Evolutionary conservation across 164 flowering plant species (phyloP).

Genomic region (Malania oleifera): DNA sequence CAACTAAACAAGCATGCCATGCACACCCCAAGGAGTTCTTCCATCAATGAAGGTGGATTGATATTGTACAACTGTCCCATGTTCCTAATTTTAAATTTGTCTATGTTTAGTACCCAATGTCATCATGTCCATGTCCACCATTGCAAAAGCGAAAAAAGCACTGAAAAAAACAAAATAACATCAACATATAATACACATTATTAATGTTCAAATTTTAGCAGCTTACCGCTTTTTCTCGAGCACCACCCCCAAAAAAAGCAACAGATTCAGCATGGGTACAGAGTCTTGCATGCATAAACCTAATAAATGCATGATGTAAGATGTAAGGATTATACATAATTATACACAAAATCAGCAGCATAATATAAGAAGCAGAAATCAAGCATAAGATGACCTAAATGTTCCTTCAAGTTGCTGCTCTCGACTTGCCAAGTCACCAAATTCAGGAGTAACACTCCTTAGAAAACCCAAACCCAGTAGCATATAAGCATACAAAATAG

Average conservation of each 20-base stretch:
- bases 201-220: constrained; percentile 10
- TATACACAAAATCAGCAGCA: background rate
- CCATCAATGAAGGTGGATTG: too few relatives aligned
- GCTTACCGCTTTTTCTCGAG: constrained; percentile 87
- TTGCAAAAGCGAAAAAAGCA: background rate
- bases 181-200: constrained; percentile 3
- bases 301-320: constrained; percentile 17
- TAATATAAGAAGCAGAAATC: constrained; percentile 9
- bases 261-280: constrained; percentile 97
- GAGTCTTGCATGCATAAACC: constrained; percentile 95
- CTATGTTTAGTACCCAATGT: too few relatives aligned
- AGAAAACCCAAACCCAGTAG: constrained; percentile 90
- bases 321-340: constrained; percentile 1
- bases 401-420: constrained; percentile 97
- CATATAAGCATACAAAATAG: constrained; percentile 89
- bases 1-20: too few relatives aligned
- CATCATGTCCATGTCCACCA: background rate
- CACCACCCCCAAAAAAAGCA: constrained; percentile 99
- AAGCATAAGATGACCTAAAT: constrained; percentile 58
- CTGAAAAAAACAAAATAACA: background rate
- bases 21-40: too few relatives aligned
- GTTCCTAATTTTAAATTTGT: too few relatives aligned
- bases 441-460: constrained; percentile 85
- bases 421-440: constrained; percentile 80
- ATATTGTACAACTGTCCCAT: too few relatives aligned